Conservation (phyloP, 345 rosid genomes). For the Noccaea caerulescens region DNA sequence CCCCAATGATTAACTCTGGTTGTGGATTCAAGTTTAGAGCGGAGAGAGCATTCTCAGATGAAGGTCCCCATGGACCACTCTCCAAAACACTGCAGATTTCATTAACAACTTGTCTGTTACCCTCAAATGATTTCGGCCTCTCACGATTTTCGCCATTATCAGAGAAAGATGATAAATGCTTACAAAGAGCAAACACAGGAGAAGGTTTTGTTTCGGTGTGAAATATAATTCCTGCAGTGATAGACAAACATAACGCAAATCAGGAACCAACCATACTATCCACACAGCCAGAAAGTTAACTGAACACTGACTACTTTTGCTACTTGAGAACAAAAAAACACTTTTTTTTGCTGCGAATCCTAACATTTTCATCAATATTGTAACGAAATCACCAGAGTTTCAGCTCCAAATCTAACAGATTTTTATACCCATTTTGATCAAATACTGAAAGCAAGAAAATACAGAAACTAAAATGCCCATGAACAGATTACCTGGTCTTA, state of each 20-base stretch:
- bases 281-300: background rate
- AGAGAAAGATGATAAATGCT: slow-evolving; percentile 48
- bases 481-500: slow-evolving; percentile 32
- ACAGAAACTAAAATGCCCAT: background rate
- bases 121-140: slow-evolving; percentile 46
- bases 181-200: slow-evolving; percentile 32
- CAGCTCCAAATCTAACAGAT: background rate
- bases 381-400: background rate
- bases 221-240: slow-evolving; percentile 47
- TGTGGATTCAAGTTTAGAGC: slow-evolving; percentile 57
- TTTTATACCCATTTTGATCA: background rate
- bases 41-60: slow-evolving; percentile 59
- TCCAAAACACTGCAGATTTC: slow-evolving; percentile 63
- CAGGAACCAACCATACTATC: background rate
- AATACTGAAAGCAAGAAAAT: background rate
- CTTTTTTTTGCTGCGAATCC: slow-evolving; percentile 1
- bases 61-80: slow-evolving; percentile 74
- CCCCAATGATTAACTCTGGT: slow-evolving; percentile 66
- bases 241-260: slow-evolving; percentile 26
- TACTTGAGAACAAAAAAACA: background rate
- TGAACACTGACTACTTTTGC: background rate
- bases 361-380: background rate
- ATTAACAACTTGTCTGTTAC: slow-evolving; percentile 47
- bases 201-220: slow-evolving; percentile 32
- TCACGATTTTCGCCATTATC: slow-evolving; percentile 44